phyloP scores from a whole-genome alignment of 2,329 filamentous ascomycete genomes.

The Epichloe elymi region DNA sequence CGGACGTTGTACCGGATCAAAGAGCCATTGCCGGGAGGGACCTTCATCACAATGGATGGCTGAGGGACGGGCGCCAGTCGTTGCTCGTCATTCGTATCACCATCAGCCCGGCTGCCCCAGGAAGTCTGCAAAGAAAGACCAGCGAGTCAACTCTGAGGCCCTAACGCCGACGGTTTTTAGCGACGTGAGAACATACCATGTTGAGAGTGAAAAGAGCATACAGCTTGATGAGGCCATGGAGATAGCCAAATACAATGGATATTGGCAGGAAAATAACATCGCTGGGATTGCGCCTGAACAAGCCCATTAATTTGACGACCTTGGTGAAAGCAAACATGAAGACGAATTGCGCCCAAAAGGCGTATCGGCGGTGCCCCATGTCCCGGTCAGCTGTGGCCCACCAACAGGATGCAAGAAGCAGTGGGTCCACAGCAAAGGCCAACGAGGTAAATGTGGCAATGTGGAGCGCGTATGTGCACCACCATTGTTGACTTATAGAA shows the following conservation, averaged over 20 bases:
- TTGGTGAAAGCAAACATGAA: conserved; percentile 80
- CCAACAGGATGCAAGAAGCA: conserved; percentile 57
- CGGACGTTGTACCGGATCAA: conserved; percentile 34
- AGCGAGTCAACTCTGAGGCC: not conserved
- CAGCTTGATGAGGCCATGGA: conserved; percentile 85
- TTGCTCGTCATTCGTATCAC: conserved; percentile 67
- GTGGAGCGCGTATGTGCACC: conserved; percentile 89
- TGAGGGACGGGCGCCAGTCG: conserved; percentile 44
- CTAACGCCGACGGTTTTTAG: not conserved
- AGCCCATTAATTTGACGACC: conserved; percentile 76
- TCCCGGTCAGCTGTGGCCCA: conserved; percentile 53
- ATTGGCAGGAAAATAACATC: conserved; percentile 70
- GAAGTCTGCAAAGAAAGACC: conserved; percentile 51
- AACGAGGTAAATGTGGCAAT: conserved; percentile 86
- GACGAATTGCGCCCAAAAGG: conserved; percentile 47
- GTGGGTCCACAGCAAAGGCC: conserved; percentile 64
- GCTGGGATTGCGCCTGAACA: conserved; percentile 72
- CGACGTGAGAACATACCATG: conserved; percentile 48
- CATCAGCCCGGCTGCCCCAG: conserved; percentile 88
- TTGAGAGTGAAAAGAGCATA: conserved; percentile 73
- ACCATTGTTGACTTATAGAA: conserved; percentile 62
- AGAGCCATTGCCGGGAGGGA: conserved; percentile 28
- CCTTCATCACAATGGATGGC: conserved; percentile 28
- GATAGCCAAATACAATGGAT: conserved; percentile 85
- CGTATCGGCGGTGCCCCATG: conserved; percentile 33